Base-by-base conservation (phyloP, 2,329 filamentous ascomycete genomes). In the Verticillium nonalfalfae region DNA sequence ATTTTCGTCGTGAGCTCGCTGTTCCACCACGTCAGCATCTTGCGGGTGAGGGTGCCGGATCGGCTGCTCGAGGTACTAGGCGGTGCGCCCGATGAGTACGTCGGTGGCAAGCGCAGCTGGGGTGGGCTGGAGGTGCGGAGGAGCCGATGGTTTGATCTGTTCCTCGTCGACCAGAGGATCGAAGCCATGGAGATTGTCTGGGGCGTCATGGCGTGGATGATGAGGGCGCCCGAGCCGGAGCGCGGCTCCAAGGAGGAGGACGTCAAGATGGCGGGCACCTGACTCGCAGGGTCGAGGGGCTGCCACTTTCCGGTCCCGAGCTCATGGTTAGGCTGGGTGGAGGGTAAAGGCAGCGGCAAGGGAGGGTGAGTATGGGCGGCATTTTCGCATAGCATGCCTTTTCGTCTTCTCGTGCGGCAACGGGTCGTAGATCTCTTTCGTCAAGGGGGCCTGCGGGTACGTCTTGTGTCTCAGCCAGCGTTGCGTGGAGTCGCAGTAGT, bases 71-170 rank as follows among this genome's bases (percentile, higher is more conserved):
- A 78, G 15, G 81, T 83, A 7, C 65, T 88, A 2, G 81, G 79
- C 7, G 85, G 85, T 1, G 73, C 73, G 4, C 67, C 66, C 3
- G 73, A 75, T 38, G 71, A 70, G n/a, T 10, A 10, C 5, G 35
- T 36, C 7, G 75, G 73, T 58, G 68, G 65, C 15, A 70, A 60
- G 58, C 71, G 74, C 62, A 79, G 78, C 71, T 85, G 83, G 81
- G 81, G 78, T 10, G 76, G 75, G 65, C 72, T 88, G 2, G 76
- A 81, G 66, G 76, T 86, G 39, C 83, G 81, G 78, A 79, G 85
- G 63, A 87, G 82, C 64, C 75, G 70, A 45, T 89, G 86, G 86
- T 87, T 78, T 67, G 86, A 89, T 67, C 71, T 88, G 11, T 88
- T 87, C 67, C 65, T 79, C 57, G 68, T 71, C 0, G 76, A 82